Evolutionary conservation across 805 yeast genomes (phyloP).

Genomic region (Starmerella davenportii): DNA sequence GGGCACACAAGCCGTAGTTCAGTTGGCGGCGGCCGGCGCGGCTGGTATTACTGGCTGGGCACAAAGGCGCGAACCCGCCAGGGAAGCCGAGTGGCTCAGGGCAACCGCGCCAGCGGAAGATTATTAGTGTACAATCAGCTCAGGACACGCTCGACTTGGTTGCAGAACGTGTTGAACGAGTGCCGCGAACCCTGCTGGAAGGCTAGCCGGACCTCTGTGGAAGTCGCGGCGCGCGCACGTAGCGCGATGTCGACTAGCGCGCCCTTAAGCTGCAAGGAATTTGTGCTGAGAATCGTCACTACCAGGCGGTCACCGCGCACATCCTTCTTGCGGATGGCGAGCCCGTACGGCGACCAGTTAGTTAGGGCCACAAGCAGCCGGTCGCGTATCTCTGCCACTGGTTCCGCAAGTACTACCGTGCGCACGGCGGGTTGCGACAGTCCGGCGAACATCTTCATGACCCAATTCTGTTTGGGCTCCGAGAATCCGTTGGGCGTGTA

Average conservation of each 20-base stretch:
- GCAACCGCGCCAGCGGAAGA: no score
- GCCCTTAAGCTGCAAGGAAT: slow-evolving; percentile 22
- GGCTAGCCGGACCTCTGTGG: slow-evolving; percentile 15
- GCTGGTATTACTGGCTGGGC: no score
- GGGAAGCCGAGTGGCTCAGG: no score
- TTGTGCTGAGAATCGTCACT: slow-evolving; percentile 22
- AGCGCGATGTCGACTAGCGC: slow-evolving; percentile 19
- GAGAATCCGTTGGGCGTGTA: slow-evolving; percentile 1
- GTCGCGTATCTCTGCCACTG: slow-evolving; percentile 18
- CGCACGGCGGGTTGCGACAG: slow-evolving; percentile 10
- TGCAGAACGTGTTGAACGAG: slow-evolving; percentile 19
- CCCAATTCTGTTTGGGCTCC: slow-evolving; percentile 24
- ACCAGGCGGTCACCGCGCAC: slow-evolving; percentile 17
- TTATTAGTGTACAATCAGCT: no score
- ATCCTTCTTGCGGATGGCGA: slow-evolving; percentile 19
- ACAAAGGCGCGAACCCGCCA: no score
- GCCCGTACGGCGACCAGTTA: slow-evolving; percentile 26
- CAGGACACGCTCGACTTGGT: slow-evolving; percentile 20
- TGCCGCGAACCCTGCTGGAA: slow-evolving; percentile 20
- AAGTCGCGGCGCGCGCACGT: slow-evolving; percentile 7
- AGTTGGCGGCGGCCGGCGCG: no score
- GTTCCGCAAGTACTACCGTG: slow-evolving; percentile 18
- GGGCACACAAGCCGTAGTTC: no score
- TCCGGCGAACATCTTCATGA: slow-evolving; percentile 21
- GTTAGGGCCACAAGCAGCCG: slow-evolving; percentile 20